A percentile compares a stretch with the other conserved stretches of the same genome.
Conservation (phyloP, 306 rosid species). For the Inga leiocalycina region DNA sequence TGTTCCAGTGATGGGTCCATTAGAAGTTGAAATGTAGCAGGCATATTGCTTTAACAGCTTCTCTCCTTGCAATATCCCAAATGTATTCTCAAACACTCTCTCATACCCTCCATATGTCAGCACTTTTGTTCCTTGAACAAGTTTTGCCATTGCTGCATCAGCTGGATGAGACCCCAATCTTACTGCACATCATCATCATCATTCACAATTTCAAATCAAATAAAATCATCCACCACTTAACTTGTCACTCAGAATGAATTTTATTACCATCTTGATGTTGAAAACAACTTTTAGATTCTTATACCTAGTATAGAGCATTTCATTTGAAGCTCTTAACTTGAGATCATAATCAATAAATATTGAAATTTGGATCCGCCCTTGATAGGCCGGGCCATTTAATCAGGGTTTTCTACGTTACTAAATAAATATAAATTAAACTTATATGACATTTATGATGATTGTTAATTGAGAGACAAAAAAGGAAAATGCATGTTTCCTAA, state of each 20-base stretch:
- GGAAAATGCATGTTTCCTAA: too few relatives aligned
- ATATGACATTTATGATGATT: too few relatives aligned
- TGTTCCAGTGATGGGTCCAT: conserved; percentile 72
- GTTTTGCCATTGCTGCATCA: conserved; percentile 75
- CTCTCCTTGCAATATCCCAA: conserved; percentile 59
- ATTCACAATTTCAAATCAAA: too few relatives aligned
- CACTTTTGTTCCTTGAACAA: conserved; percentile 64
- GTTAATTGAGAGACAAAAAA: too few relatives aligned
- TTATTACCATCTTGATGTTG: background rate
- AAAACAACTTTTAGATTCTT: background rate
- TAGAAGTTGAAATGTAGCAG: conserved; percentile 62
- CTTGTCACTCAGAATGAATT: too few relatives aligned
- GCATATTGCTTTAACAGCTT: conserved; percentile 60
- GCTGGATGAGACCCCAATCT: conserved; percentile 52
- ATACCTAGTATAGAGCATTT: background rate
- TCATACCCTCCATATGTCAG: conserved; percentile 68
- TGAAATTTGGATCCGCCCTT: too few relatives aligned
- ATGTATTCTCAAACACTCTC: conserved; percentile 58
- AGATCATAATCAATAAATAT: too few relatives aligned
- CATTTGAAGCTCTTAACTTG: background rate
- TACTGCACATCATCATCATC: conserved; percentile 39
- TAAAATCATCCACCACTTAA: too few relatives aligned
- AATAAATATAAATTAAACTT: too few relatives aligned
- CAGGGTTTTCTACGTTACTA: too few relatives aligned
- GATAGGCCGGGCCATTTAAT: too few relatives aligned